Evolutionary conservation across 2,329 filamentous ascomycete genomes (phyloP).

Genomic region (Aspergillus spinulosporus): DNA sequence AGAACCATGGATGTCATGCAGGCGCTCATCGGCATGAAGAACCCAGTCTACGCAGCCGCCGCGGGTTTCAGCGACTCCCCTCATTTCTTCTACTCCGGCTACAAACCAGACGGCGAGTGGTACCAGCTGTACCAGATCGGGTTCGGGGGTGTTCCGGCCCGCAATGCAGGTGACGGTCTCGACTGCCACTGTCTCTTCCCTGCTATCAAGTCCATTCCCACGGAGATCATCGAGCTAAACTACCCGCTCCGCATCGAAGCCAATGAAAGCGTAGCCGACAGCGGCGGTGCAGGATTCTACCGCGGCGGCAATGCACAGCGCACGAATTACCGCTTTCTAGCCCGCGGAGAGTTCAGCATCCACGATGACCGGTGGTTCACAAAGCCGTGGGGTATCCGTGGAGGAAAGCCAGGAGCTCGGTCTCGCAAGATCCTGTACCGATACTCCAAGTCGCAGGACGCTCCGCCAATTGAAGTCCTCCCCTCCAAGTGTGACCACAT

Average conservation of each 20-base stretch:
- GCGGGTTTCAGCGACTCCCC: conserved; percentile 55
- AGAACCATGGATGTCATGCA: conserved; percentile 53
- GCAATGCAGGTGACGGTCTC: conserved; percentile 50
- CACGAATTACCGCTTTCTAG: conserved; percentile 50
- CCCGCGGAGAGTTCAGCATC: conserved; percentile 49
- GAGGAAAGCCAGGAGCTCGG: conserved; percentile 47
- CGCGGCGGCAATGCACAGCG: conserved; percentile 53
- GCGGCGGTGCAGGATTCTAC: conserved; percentile 50
- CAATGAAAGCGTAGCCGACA: conserved; percentile 51
- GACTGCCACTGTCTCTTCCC: conserved; percentile 55
- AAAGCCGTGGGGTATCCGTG: conserved; percentile 52
- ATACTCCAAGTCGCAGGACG: conserved; percentile 39
- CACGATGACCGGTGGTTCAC: conserved; percentile 54
- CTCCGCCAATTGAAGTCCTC: conserved; percentile 37
- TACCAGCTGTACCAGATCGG: conserved; percentile 54
- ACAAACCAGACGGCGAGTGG: conserved; percentile 51
- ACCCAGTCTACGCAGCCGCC: conserved; percentile 49
- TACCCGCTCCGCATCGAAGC: conserved; percentile 52
- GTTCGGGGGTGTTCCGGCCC: conserved; percentile 52
- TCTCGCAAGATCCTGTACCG: conserved; percentile 48
- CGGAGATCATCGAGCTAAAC: conserved; percentile 51
- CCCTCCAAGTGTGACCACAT: conserved; percentile 53
- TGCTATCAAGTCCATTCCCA: conserved; percentile 53
- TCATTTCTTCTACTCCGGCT: conserved; percentile 54
- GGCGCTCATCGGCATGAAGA: conserved; percentile 51